Evolutionary conservation across 495 filamentous ascomycete genomes (phyloP), one percentile per base, ranked within the genome.

Genomic region (Neurospora sp.): DNA sequence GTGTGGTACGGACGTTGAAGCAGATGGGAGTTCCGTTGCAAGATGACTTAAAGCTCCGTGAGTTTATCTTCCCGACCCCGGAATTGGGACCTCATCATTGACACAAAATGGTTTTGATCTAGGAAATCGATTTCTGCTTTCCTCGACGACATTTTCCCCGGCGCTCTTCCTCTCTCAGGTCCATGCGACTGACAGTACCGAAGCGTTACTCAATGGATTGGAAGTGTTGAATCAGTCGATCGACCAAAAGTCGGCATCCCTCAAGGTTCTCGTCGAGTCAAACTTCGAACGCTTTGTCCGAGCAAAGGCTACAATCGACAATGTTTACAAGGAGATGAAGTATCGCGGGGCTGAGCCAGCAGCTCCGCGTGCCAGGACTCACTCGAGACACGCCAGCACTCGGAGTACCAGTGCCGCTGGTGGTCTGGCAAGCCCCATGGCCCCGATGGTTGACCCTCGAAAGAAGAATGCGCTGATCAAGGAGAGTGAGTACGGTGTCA

Each of bases 281-380:
- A 98, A 99, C 77, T 99, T 99, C 77, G 96, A 99, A 82, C 90
- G 94, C 40, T 99, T 99, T 81, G 95, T 99, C 40, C 89, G 91
- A 12, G 96, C 96, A 8, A 99, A 99, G 79, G 91, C 93, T 4
- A 98, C 94, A 8, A 98, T 99, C 74, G 96, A 99, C 82, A 94
- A 94, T 83, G 96, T 99, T 44, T 99, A 99, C 81, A 94, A 88
- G 42, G 96, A 98, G 81, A 98, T 99, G 96, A 93, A 94, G 70
- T 93, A 92, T 70, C 91, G 93, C 76, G 93, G 93, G 4, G 86
- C 82, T 8, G 89, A 92, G 40, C 86, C 87, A n/a, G 85, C 87
- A n/a, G 77, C 84, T 20, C 75, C 84, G 12, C 81, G 83, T 8
- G 75, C 80, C 27, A 81, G 88, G 38, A 80, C 82, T 69, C 89